Conservation (phyloP, 176 grass and related monocot genomes). For the Saccharum officinarum region DNA sequence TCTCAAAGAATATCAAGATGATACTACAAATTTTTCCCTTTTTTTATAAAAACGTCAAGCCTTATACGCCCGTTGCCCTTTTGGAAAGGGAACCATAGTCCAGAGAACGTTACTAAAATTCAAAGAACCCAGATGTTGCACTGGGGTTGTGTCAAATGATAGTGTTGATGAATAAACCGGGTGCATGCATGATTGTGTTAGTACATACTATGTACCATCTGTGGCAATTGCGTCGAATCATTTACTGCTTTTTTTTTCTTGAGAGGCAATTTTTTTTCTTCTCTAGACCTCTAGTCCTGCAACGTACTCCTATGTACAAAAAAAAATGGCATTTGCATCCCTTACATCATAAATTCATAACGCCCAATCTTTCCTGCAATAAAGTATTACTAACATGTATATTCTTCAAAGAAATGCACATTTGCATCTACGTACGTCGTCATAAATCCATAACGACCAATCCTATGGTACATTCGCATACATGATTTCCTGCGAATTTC, state of each 20-base stretch:
- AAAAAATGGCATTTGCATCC: too few relatives aligned
- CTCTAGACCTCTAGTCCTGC: background rate
- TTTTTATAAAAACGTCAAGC: background rate
- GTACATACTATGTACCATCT: too few relatives aligned
- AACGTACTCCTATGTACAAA: background rate
- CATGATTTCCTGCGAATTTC: background rate
- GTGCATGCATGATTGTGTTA: background rate
- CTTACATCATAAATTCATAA: too few relatives aligned
- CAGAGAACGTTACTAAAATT: background rate
- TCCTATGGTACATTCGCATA: too few relatives aligned
- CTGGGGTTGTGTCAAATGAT: background rate
- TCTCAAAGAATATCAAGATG: background rate
- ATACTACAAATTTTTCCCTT: background rate
- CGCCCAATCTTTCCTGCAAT: too few relatives aligned
- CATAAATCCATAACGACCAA: background rate
- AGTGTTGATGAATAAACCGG: conserved; percentile 4
- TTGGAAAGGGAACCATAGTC: background rate
- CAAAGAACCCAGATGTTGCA: too few relatives aligned
- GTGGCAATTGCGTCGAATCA: background rate
- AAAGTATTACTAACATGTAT: too few relatives aligned
- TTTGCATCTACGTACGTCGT: too few relatives aligned
- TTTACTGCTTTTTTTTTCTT: background rate
- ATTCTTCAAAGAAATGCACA: too few relatives aligned
- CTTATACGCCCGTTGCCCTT: background rate
- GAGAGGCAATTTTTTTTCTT: background rate